Evolutionary conservation across 148 eudicot genomes (phyloP).

Genomic region (Linanthus parryae): DNA sequence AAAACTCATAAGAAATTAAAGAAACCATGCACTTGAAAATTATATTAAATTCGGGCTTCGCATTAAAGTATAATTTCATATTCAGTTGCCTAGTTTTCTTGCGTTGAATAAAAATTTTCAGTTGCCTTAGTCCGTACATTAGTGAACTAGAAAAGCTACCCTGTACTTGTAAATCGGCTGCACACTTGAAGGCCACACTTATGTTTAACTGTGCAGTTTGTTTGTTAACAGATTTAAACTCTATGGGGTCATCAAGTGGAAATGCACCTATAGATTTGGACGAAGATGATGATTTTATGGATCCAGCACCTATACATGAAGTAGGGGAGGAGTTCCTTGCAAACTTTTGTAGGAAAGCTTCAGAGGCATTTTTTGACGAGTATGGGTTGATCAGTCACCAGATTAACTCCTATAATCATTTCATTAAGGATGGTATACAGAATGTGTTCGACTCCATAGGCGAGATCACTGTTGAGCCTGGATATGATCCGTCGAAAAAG

Average conservation of each 20-base stretch:
- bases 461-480: constrained; percentile 65
- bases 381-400: constrained; percentile 89
- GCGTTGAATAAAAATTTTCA: too few species aligned
- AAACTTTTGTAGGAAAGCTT: constrained; percentile 61
- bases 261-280: constrained; percentile 26
- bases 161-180: too few species aligned
- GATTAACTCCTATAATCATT: constrained; percentile 78
- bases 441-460: constrained; percentile 57
- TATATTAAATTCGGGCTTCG: too few species aligned
- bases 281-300: constrained; percentile 39
- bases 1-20: too few species aligned
- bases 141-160: too few species aligned
- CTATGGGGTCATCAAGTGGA: constrained; percentile 29
- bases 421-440: constrained; percentile 57
- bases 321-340: constrained; percentile 44
- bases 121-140: too few species aligned
- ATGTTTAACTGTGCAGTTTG: too few species aligned
- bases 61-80: too few species aligned
- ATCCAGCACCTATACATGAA: constrained; percentile 26
- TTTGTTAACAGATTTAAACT: too few species aligned
- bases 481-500: constrained; percentile 79
- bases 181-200: too few species aligned
- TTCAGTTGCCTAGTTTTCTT: too few species aligned
- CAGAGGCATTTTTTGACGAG: constrained; percentile 58
- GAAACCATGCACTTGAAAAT: too few species aligned